These are phyloP conservation scores for Brassica rapa DNA, from an alignment of 345 rosid genomes.

Conservation along the genomic window DNA sequence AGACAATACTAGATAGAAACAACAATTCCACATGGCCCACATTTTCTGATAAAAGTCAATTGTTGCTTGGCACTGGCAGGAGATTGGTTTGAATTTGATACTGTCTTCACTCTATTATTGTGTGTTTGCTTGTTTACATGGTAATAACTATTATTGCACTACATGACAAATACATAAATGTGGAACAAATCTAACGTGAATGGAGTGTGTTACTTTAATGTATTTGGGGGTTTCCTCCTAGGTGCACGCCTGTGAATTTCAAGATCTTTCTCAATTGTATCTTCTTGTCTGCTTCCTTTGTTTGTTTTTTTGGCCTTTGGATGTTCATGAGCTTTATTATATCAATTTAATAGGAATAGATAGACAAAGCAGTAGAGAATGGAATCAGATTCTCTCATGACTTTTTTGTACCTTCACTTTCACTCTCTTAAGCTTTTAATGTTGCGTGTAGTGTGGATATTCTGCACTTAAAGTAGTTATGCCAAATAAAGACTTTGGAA, in stretches of 20 bases:
- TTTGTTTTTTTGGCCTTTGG: conserved; percentile 25
- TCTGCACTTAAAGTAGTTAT: background rate
- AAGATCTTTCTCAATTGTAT: conserved; percentile 8
- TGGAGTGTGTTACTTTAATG: conserved; percentile 18
- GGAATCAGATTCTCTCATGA: conserved; percentile 31
- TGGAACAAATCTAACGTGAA: conserved; percentile 19
- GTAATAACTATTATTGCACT: conserved; percentile 33
- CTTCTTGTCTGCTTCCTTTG: conserved; percentile 49
- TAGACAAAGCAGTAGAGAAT: conserved; percentile 1
- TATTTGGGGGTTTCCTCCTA: conserved; percentile 48
- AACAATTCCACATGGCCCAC: conserved; percentile 40
- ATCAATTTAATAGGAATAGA: background rate
- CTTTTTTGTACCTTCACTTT: background rate
- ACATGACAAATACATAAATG: conserved; percentile 28
- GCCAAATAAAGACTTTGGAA: background rate
- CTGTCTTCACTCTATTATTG: conserved; percentile 38
- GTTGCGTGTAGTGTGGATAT: background rate
- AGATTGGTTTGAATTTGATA: conserved; percentile 18
- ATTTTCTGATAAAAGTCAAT: conserved; percentile 27
- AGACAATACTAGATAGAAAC: conserved; percentile 9
- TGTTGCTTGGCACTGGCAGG: conserved; percentile 19
- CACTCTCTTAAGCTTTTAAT: background rate
- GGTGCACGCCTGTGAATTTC: conserved; percentile 56
- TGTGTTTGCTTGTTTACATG: conserved; percentile 31
- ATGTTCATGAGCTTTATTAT: conserved; percentile 9